Base-by-base conservation (phyloP, 768 basidiomycete species). In the Inosperma sp. region DNA sequence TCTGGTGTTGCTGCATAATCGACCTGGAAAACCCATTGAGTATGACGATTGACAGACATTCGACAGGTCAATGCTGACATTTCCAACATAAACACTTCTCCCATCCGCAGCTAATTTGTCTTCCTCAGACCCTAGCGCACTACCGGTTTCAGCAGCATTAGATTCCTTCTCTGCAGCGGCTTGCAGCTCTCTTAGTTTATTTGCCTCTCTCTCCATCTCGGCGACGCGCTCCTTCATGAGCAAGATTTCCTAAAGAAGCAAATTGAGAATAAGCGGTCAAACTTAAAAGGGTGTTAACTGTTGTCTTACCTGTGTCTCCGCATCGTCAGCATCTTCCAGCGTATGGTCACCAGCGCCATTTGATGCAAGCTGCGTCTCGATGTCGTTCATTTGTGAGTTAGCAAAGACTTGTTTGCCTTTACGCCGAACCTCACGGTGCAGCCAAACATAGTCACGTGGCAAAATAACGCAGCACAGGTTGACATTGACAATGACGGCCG, bases 1-100 rank as follows among this genome's bases (percentile, higher is more conserved):
- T 98, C 96, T 14, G 96, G 96, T 13, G 96, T 96, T 9, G 95
- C 88, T 47, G 84, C 79, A 67, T 98, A 99, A 74, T 99, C 96
- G 51, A 99, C 96, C 96, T 99, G 54, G 48, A 42, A 54, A 43
- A 47, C 8, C 49, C 16, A 25, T 35, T 37, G 52, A 19, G 45
- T 43, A 35, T 29, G 49, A 39, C 13, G 51, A 55, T 56, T 14
- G 47, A 52, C 56, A 22, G 22, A 53, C 36, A 48, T 45, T 7
- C 26, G 34, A 19, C 7, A 14, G 4, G 46, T 29, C 48, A 21
- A 16, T n/a, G 73, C 89, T 62, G 63, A 96, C 96, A 72, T 97
- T 99, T 48, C 96, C 96, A 61, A 99, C 86, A 67, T 93, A 97
- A 36, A 99, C 71, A 71, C 93, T 96, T 69, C 94, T 76, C 53